Evolutionary conservation across 2,329 filamentous ascomycete species (phyloP).

Genomic region (Cercospora canescens): DNA sequence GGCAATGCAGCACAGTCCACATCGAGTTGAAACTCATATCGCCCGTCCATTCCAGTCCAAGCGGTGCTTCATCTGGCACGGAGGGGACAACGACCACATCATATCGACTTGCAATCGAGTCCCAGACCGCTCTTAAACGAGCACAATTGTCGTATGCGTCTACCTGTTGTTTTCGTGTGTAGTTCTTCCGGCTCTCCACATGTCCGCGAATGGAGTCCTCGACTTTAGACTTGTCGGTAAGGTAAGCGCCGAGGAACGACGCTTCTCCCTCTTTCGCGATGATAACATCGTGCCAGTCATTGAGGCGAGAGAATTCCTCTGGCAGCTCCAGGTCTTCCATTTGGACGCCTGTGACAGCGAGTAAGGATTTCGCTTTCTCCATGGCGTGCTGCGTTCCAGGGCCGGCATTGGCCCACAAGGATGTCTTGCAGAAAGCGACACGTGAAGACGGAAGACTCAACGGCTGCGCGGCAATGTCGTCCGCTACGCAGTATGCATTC

Average conservation of each 20-base stretch:
- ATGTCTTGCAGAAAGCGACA: slow-evolving; percentile 57
- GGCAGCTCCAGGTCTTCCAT: slow-evolving; percentile 59
- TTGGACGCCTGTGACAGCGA: slow-evolving; percentile 50
- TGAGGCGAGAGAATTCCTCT: slow-evolving; percentile 48
- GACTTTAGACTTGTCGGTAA: slow-evolving; percentile 37
- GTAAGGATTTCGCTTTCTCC: slow-evolving; percentile 35
- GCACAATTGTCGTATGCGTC: slow-evolving; percentile 60
- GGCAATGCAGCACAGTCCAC: slow-evolving; percentile 54
- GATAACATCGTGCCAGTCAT: slow-evolving; percentile 53
- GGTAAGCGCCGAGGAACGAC: slow-evolving; percentile 50
- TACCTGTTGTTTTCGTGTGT: slow-evolving; percentile 51
- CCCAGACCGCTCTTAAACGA: slow-evolving; percentile 56
- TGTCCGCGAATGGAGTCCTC: slow-evolving; percentile 32
- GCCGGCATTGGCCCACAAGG: slow-evolving; percentile 49
- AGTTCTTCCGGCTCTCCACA: slow-evolving; percentile 50
- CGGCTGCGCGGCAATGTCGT: slow-evolving; percentile 24
- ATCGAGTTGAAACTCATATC: slow-evolving; percentile 45
- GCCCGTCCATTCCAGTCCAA: slow-evolving; percentile 56
- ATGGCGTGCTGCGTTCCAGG: slow-evolving; percentile 38
- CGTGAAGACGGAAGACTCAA: slow-evolving; percentile 42
- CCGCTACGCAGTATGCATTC: slow-evolving; percentile 36
- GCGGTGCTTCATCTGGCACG: slow-evolving; percentile 60
- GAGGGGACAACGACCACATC: slow-evolving; percentile 60
- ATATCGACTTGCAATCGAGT: slow-evolving; percentile 54
- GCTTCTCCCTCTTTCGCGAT: slow-evolving; percentile 54